Evolutionary conservation across 2,329 filamentous ascomycete genomes (phyloP), one percentile per base, ranked within the genome.

Genomic region (Zelopaecilomyces penicillatus): DNA sequence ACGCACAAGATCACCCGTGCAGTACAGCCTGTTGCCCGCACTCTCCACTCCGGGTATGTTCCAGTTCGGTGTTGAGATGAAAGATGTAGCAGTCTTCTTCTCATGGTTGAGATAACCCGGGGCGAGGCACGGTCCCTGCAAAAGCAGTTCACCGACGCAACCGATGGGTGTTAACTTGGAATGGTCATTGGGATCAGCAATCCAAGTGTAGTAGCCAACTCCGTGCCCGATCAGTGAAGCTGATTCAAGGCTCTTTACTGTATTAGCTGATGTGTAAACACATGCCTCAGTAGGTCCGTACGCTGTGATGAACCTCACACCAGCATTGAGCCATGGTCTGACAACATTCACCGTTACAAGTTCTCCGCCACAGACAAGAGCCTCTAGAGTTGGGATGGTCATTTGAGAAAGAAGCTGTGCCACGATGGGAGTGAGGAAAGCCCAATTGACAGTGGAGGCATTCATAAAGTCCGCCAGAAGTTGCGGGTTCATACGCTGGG

Each of bases 51-150:
- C 11, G 9, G 9, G 56, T 54, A 31, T 54, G 52, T 11, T 65
- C 71, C 73, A 78, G 4, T 53, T 55, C 5, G 70, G 72, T 42
- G 72, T 62, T 11, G 61, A 57, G 37, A 80, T 68, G 49, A 80
- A 81, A 0, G 64, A 65, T 27, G 64, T 65, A 9, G 62, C 63
- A 0, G 75, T 78, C 28, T 30, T 27, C 6, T 11, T 28, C 9
- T 8, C 6, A 28, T 39, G 19, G 3, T 39, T 27, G 9, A 39
- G 12, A 19, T 81, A 81, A 27, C 74, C 75, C 11, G 69, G 64
- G 19, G 73, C 75, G 26, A 81, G 69, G 26, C 71, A 66, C 2
- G 73, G 73, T 2, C 73, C 72, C 48, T 69, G 68, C 31, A 75
- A 57, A 5, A 70, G 53, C 26, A 73, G 62, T 52, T 73, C 69